Percentiles rank a stretch among this genome's conserved stretches.
Conservation (phyloP, 768 basidiomycete genomes). For the Pluteus cervinus region DNA sequence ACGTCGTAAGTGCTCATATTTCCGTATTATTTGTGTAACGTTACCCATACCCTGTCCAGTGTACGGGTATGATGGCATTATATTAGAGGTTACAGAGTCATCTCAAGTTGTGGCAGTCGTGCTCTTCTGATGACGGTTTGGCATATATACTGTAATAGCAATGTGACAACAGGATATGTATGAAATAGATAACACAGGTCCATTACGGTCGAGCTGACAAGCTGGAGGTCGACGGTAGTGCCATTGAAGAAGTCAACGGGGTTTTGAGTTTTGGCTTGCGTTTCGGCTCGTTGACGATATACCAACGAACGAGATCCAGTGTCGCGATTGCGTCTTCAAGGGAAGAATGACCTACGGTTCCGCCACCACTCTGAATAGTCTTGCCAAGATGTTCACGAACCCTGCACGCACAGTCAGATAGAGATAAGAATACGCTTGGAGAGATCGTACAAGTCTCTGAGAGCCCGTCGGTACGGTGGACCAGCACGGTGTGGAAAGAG, state of each 20-base stretch:
- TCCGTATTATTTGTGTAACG: background rate
- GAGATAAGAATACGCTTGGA: conserved; percentile 11
- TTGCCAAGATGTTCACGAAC: conserved; percentile 77
- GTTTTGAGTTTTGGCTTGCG: no score
- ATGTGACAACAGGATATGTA: background rate
- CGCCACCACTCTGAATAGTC: conserved; percentile 77
- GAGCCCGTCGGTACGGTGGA: conserved; percentile 72
- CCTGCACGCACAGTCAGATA: conserved; percentile 29
- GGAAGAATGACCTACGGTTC: conserved; percentile 78
- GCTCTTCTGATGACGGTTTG: conserved; percentile 39
- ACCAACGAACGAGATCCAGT: conserved; percentile 82
- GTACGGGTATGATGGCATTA: conserved; percentile 76
- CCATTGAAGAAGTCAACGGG: no score
- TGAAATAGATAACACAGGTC: background rate
- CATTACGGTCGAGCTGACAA: background rate
- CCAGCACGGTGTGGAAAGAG: conserved; percentile 77
- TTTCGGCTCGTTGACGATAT: conserved; percentile 57
- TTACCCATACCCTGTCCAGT: conserved; percentile 27
- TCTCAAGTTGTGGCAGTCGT: conserved; percentile 74
- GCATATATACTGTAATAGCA: background rate
- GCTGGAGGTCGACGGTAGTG: no score
- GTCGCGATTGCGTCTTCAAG: conserved; percentile 87
- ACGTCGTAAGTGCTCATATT: conserved; percentile 41
- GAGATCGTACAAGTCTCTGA: conserved; percentile 67
- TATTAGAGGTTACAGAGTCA: conserved; percentile 72